Percentiles rank a stretch among this genome's conserved stretches.
These are phyloP conservation scores for Sclerotinia trifoliorum DNA, from an alignment of 2,329 filamentous ascomycete species.

Conservation along the genomic window DNA sequence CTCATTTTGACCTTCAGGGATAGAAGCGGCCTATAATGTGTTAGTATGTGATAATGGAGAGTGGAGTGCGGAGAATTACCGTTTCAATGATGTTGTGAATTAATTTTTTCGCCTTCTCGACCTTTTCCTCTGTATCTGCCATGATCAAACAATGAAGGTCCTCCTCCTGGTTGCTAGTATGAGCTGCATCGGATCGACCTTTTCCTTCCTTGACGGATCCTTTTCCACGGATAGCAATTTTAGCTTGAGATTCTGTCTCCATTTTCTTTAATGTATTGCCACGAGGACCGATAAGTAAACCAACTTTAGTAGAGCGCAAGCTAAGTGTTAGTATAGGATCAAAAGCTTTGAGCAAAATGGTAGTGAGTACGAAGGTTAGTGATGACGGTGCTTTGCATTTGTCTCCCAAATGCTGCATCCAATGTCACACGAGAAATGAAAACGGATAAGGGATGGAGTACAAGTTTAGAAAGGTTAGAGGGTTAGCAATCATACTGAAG, in stretches of 20 bases:
- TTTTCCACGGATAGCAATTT: conserved; percentile 99
- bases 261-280: conserved; percentile 99
- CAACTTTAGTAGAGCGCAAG: conserved; percentile 86
- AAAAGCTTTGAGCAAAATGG: conserved; percentile 41
- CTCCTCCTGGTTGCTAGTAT: conserved; percentile 99
- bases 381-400: conserved; percentile 39
- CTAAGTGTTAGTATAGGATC: conserved; percentile 81
- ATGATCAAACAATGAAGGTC: conserved; percentile 99
- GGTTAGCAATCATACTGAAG: conserved; percentile 99
- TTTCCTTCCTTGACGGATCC: conserved; percentile 99
- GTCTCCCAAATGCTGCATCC: conserved; percentile 36
- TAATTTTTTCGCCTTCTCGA: conserved; percentile 97
- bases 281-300: conserved; percentile 99
- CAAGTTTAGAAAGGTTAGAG: conserved; percentile 74
- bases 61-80: conserved; percentile 55
- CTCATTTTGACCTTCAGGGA: conserved; percentile 97
- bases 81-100: conserved; percentile 99
- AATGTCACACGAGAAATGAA: conserved; percentile 44
- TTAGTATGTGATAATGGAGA: conserved; percentile 35
- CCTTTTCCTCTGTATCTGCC: conserved; percentile 99
- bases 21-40: conserved; percentile 78
- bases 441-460: conserved; percentile 41
- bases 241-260: conserved; percentile 94
- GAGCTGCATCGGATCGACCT: conserved; percentile 95
- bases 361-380: conserved; percentile 41